Evolutionary conservation across 1,139 yeast genomes (phyloP).

Genomic region (Taphrina communis): DNA sequence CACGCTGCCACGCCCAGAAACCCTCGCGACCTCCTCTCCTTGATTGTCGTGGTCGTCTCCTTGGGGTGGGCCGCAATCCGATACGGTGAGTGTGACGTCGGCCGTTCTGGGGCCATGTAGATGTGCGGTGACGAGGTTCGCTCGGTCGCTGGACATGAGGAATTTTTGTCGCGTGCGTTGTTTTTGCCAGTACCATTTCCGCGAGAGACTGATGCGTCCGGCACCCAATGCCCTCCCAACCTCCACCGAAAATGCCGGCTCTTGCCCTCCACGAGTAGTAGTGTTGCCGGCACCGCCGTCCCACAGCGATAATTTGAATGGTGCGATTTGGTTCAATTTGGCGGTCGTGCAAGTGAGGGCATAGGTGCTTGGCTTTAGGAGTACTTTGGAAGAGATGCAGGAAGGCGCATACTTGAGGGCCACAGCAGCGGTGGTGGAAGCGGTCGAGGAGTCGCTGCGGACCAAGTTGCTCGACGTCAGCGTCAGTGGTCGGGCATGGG

Average conservation of each 20-base stretch:
- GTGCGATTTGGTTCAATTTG: slow-evolving; percentile 39
- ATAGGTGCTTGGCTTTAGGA: slow-evolving; percentile 41
- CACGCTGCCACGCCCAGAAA: slow-evolving; percentile 9
- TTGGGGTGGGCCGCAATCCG: neutral
- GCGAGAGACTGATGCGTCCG: neutral
- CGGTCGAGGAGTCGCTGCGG: neutral
- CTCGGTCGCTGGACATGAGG: neutral
- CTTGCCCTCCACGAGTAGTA: no score
- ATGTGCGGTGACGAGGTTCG: slow-evolving; percentile 16
- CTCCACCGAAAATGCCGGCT: neutral
- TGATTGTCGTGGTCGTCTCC: neutral
- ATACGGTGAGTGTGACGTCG: neutral
- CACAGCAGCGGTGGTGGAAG: neutral
- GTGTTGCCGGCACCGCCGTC: neutral
- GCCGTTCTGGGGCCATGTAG: slow-evolving; percentile 1
- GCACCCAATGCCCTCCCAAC: slow-evolving; percentile 1
- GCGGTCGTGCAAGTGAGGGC: slow-evolving; percentile 43
- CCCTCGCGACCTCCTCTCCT: neutral
- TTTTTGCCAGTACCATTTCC: slow-evolving; percentile 11
- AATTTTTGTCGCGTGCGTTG: neutral
- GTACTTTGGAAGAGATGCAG: neutral
- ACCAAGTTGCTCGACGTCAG: slow-evolving; percentile 40
- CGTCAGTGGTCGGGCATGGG: slow-evolving; percentile 14
- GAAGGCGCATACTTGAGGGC: slow-evolving; percentile 2
- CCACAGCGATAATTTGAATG: slow-evolving; percentile 39